Base-by-base conservation (phyloP, 306 rosid genomes). In the Quercus parvula region DNA sequence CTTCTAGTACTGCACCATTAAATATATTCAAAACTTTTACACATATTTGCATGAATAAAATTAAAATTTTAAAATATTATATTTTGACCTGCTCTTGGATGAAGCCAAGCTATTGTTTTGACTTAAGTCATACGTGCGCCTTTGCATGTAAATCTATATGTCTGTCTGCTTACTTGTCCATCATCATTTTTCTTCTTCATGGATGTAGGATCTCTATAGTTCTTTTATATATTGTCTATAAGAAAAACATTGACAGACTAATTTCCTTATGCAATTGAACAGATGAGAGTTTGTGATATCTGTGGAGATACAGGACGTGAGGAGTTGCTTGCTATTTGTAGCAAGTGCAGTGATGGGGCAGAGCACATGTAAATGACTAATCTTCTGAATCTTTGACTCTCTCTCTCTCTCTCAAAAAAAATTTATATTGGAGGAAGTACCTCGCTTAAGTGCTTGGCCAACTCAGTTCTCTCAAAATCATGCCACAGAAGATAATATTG, bases 361-460 rank as follows among this genome's bases (percentile, higher is more conserved):
- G 81, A 81, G 59, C 89, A 85, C 81, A 83, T 27, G 87, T 85
- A 88, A 75, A 22, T 71, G 44, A 38, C 44, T 38, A 38, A 59
- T 64, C 81, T 33, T 28, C 56, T 76, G 27, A 6, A 33, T 78
- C 6, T 41, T 76, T 44, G 35, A 62, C 19, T 22, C 41, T 73
- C 75, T 77, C 54, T 67, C 11, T 27, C 66, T 28, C 67, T 10
- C 57, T n/a, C 31, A 76, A 73, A 73, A 69, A 35, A 68, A 22
- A 22, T 22, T 88, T 27, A 12, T 49, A 10, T 31, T 85, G 63
- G 83, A 85, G 66, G 83, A 85, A 88, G 78, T 83, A 22, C 85
- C 91, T 76, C 86, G 84, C 72, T 38, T 41, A 70, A 78, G 72
- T 27, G 77, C 24, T 30, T 88, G 87, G 91, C 87, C 83, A 22